A percentile compares a stretch with the other conserved stretches of the same genome.
Evolutionary conservation across 2,329 filamentous ascomycete genomes (phyloP).

Genomic region (Trematosphaeria pertusa): DNA sequence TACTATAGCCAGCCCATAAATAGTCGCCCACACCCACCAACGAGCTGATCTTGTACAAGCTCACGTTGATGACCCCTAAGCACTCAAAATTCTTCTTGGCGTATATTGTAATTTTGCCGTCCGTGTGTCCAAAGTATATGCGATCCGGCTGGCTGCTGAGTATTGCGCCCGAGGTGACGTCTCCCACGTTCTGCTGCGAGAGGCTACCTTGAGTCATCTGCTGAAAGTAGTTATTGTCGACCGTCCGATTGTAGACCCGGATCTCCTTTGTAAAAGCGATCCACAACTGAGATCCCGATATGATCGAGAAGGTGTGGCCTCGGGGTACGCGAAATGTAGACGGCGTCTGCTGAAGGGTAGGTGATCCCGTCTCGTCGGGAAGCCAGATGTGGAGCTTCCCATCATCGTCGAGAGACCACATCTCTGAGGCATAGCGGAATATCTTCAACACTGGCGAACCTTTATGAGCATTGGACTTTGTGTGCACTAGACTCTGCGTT

Average conservation of each 20-base stretch:
- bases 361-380: slow-evolving; percentile 75
- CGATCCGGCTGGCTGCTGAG: slow-evolving; percentile 77
- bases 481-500: slow-evolving; percentile 72
- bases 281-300: slow-evolving; percentile 87
- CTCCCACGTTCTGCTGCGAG: slow-evolving; percentile 74
- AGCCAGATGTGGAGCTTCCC: slow-evolving; percentile 89
- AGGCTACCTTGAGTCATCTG: slow-evolving; percentile 77
- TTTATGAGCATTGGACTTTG: slow-evolving; percentile 75
- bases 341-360: slow-evolving; percentile 76
- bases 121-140: slow-evolving; percentile 88
- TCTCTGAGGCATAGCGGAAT: slow-evolving; percentile 82
- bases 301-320: slow-evolving; percentile 86
- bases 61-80: slow-evolving; percentile 81
- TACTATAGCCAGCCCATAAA: slow-evolving; percentile 94
- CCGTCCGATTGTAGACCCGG: slow-evolving; percentile 78
- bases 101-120: slow-evolving; percentile 96
- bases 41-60: slow-evolving; percentile 93
- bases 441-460: slow-evolving; percentile 84
- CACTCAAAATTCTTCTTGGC: slow-evolving; percentile 78
- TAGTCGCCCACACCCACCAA: slow-evolving; percentile 80
- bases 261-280: slow-evolving; percentile 87
- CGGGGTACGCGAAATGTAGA: slow-evolving; percentile 79
- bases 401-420: slow-evolving; percentile 93
- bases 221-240: slow-evolving; percentile 72
- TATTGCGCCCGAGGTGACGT: slow-evolving; percentile 83